These are phyloP conservation scores for Leptomonas seymouri DNA, from an alignment of 208 protist genomes.

Conservation along the genomic window DNA sequence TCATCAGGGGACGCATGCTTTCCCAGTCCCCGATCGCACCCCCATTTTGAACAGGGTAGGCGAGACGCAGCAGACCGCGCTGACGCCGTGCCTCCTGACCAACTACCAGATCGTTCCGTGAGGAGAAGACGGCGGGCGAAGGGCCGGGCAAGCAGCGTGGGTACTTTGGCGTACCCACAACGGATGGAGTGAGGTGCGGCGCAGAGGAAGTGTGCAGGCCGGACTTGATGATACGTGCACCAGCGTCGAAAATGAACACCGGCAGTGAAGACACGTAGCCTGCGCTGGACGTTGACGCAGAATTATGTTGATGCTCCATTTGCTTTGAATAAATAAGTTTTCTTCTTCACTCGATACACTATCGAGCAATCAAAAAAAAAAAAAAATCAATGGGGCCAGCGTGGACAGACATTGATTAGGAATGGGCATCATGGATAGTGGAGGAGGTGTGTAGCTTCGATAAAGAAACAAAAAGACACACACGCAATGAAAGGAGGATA, in stretches of 20 bases:
- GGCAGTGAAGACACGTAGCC: background rate
- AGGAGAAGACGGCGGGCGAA: background rate
- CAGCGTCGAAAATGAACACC: constrained; percentile 57
- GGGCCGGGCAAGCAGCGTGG: constrained; percentile 30
- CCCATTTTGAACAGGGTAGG: constrained; percentile 76
- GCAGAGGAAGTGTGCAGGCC: constrained; percentile 33
- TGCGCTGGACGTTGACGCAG: background rate
- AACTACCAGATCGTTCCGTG: background rate
- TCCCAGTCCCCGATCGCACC: constrained; percentile 52
- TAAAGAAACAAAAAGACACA: too few species aligned
- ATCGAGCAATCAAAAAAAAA: constrained; percentile 10
- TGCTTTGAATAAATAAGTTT: background rate
- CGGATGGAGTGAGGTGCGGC: constrained; percentile 35
- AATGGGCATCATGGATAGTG: too few species aligned
- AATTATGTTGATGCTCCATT: background rate
- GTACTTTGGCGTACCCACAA: constrained; percentile 49
- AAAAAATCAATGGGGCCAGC: too few species aligned
- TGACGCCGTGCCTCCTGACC: constrained; percentile 33
- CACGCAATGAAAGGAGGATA: too few species aligned
- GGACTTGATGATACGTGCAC: constrained; percentile 48
- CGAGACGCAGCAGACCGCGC: constrained; percentile 63
- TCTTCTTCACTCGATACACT: too few species aligned
- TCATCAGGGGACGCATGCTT: constrained; percentile 29
- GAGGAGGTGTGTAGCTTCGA: too few species aligned
- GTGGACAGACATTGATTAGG: too few species aligned